A percentile compares a stretch with the other conserved stretches of the same genome.
phyloP scores from a whole-genome alignment of 202 grass and related monocot genomes.

The Thinopyrum obtusiflorum region DNA sequence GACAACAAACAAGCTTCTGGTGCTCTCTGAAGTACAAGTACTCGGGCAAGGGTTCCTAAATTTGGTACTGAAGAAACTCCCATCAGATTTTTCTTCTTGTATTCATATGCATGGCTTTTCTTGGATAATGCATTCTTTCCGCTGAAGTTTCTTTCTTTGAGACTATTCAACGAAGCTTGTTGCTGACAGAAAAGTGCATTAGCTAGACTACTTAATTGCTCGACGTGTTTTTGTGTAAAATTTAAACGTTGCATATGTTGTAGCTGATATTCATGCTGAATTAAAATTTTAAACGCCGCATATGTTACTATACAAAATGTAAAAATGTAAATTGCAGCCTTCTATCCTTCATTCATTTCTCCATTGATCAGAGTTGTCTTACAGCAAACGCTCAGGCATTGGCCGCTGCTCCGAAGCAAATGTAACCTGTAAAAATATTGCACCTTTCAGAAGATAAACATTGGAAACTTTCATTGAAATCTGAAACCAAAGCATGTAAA shows the following conservation, averaged over 20 bases:
- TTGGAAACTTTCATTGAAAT: not conserved
- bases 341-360: not conserved
- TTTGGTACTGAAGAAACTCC: not conserved
- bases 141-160: not conserved
- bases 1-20: not conserved
- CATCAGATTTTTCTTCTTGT: slow-evolving; percentile 12
- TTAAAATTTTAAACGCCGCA: not conserved
- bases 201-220: not conserved
- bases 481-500: not conserved
- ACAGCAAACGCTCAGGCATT: not conserved
- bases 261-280: not conserved
- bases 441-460: not conserved
- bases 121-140: not conserved
- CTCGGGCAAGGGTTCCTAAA: not conserved
- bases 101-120: not conserved
- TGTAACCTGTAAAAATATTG: too few species aligned
- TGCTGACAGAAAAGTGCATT: not conserved
- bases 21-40: not conserved
- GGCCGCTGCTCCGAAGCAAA: not conserved
- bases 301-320: not conserved
- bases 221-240: not conserved
- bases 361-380: not conserved
- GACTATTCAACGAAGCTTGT: not conserved
- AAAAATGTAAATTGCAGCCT: not conserved
- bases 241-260: not conserved